These are phyloP conservation scores for Dactylellina cionopaga DNA, from an alignment of 2,329 filamentous ascomycete species.

Conservation along the genomic window DNA sequence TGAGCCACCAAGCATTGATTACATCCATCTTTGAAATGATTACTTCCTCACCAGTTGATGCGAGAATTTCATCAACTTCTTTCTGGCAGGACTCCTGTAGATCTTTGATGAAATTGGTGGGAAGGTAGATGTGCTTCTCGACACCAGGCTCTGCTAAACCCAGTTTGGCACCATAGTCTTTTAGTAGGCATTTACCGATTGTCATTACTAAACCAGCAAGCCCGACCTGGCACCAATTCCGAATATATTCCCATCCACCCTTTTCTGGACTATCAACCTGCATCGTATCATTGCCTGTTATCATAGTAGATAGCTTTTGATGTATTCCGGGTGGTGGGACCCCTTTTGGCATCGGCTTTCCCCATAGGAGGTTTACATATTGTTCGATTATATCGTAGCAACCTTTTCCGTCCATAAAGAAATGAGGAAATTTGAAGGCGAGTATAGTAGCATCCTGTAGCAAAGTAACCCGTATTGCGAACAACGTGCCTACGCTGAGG, in stretches of 20 bases:
- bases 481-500: constrained; percentile 14
- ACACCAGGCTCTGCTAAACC: constrained; percentile 7
- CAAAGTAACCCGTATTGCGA: constrained; percentile 29
- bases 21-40: constrained; percentile 26
- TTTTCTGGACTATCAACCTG: not conserved
- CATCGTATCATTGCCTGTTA: constrained; percentile 12
- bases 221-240: constrained; percentile 24
- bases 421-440: constrained; percentile 37
- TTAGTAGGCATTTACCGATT: constrained; percentile 2
- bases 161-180: constrained; percentile 10
- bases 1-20: constrained; percentile 25
- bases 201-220: not conserved
- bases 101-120: constrained; percentile 2
- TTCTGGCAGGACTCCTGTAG: constrained; percentile 24
- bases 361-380: constrained; percentile 17
- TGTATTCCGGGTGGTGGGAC: constrained; percentile 28
- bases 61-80: constrained; percentile 3
- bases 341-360: not conserved
- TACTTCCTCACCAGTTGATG: not conserved
- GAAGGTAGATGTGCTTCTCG: constrained; percentile 35
- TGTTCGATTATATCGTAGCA: constrained; percentile 24
- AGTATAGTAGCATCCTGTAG: constrained; percentile 34
- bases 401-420: constrained; percentile 31
- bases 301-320: constrained; percentile 17
- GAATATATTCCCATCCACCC: constrained; percentile 30